These are phyloP conservation scores for Fusarium mundagurra DNA, from an alignment of 2,329 filamentous ascomycete species.

Conservation along the genomic window DNA sequence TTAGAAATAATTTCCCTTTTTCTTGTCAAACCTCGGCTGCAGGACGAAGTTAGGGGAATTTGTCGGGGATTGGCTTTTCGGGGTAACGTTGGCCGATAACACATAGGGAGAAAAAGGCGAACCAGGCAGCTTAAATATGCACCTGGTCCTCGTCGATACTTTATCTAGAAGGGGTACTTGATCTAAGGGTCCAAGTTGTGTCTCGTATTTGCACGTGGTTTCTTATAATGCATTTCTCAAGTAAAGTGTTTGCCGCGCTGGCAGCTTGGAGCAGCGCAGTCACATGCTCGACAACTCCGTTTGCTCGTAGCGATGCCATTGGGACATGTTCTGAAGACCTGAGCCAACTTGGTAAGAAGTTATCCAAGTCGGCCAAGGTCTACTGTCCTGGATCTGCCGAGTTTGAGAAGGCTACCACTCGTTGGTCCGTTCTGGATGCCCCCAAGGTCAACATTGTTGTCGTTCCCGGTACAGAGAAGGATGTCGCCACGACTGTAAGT, in stretches of 20 bases:
- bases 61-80: not conserved
- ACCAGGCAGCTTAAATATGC: conserved; percentile 28
- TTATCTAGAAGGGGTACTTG: not conserved
- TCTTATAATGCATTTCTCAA: conserved; percentile 23
- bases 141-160: conserved; percentile 6
- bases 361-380: conserved; percentile 54
- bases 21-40: not conserved
- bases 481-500: conserved; percentile 59
- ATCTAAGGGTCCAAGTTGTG: not conserved
- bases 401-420: conserved; percentile 51
- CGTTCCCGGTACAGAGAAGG: conserved; percentile 57
- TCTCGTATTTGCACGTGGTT: not conserved
- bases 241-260: conserved; percentile 42
- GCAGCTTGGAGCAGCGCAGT: conserved; percentile 41
- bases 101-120: not conserved
- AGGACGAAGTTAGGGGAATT: not conserved
- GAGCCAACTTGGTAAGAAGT: conserved; percentile 41
- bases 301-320: conserved; percentile 20
- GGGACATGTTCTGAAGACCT: conserved; percentile 27
- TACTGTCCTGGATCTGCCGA: conserved; percentile 54
- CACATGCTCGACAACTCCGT: conserved; percentile 28
- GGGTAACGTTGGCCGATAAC: not conserved
- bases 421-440: conserved; percentile 57
- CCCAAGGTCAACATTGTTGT: conserved; percentile 59
- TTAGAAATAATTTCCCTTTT: not conserved